A percentile compares a stretch with the other conserved stretches of the same genome.
Evolutionary conservation across 805 yeast species (phyloP).

Genomic region (Yamadazyma insecticola): DNA sequence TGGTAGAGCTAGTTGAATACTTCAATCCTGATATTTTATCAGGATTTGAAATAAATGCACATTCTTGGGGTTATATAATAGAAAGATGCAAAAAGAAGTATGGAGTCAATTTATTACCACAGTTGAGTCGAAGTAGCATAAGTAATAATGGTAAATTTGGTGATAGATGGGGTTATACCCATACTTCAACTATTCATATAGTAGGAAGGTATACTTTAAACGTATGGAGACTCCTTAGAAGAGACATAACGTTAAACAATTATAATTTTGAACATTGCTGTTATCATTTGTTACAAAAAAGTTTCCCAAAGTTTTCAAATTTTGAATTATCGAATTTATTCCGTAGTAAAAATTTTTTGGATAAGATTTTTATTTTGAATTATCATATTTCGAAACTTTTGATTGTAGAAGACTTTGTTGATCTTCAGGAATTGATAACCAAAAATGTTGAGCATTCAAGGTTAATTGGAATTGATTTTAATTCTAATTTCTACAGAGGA

Average conservation of each 20-base stretch:
- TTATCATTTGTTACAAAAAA: slow-evolving; percentile 58
- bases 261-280: slow-evolving; percentile 77
- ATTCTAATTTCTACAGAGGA: slow-evolving; percentile 83
- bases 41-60: slow-evolving; percentile 76
- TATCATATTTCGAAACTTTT: slow-evolving; percentile 46
- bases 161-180: slow-evolving; percentile 78
- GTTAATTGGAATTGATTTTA: slow-evolving; percentile 83
- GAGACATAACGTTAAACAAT: slow-evolving; percentile 57
- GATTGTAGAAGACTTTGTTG: slow-evolving; percentile 44
- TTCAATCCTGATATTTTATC: slow-evolving; percentile 85
- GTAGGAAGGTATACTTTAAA: slow-evolving; percentile 83
- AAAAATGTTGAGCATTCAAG: slow-evolving; percentile 80
- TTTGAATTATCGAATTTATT: slow-evolving; percentile 41
- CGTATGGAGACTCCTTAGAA: slow-evolving; percentile 72
- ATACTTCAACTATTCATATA: slow-evolving; percentile 63
- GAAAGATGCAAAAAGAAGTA: slow-evolving; percentile 50
- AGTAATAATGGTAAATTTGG: slow-evolving; percentile 50
- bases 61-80: slow-evolving; percentile 87
- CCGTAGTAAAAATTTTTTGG: slow-evolving; percentile 3
- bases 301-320: slow-evolving; percentile 61
- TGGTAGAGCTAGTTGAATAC: slow-evolving; percentile 51
- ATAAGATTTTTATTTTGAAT: slow-evolving; percentile 31
- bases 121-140: slow-evolving; percentile 54
- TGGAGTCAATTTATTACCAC: slow-evolving; percentile 50
- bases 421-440: slow-evolving; percentile 60